Conservation (phyloP, 805 yeast species). For the Candida methanosorbosa region DNA sequence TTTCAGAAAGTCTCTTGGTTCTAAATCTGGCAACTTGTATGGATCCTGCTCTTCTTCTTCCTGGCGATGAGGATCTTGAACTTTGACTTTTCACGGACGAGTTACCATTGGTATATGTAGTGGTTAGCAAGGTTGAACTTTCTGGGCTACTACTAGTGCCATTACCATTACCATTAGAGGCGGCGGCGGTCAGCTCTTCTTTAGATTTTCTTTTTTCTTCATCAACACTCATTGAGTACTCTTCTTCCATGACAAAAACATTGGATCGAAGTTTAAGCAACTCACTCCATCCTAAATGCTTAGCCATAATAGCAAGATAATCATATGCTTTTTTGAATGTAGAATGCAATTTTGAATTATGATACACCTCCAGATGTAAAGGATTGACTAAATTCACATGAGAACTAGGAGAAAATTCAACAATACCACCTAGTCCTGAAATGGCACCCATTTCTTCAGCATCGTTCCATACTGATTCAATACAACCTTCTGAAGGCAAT, state of each 20-base stretch:
- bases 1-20: slow-evolving; percentile 53
- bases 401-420: slow-evolving; percentile 20
- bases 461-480: slow-evolving; percentile 39
- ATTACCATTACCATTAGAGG: neutral
- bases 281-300: slow-evolving; percentile 76
- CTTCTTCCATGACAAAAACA: slow-evolving; percentile 77
- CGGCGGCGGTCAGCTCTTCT: neutral
- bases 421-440: slow-evolving; percentile 24
- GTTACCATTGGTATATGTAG: neutral
- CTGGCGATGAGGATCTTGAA: slow-evolving; percentile 13
- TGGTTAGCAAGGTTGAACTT: too few relatives aligned
- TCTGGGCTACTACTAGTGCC: too few relatives aligned
- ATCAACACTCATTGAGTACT: slow-evolving; percentile 26
- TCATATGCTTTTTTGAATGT: slow-evolving; percentile 58
- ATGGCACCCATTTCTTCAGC: slow-evolving; percentile 22
- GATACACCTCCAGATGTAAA: slow-evolving; percentile 36
- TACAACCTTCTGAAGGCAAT: slow-evolving; percentile 44
- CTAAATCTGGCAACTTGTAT: slow-evolving; percentile 14
- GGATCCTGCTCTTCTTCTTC: slow-evolving; percentile 7
- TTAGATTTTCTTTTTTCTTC: slow-evolving; percentile 8
- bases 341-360: slow-evolving; percentile 41
- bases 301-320: slow-evolving; percentile 58
- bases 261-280: slow-evolving; percentile 55
- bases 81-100: too few relatives aligned
- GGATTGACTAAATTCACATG: slow-evolving; percentile 39